Conservation (phyloP, 257 asterid species). For the Lavandula angustifolia region DNA sequence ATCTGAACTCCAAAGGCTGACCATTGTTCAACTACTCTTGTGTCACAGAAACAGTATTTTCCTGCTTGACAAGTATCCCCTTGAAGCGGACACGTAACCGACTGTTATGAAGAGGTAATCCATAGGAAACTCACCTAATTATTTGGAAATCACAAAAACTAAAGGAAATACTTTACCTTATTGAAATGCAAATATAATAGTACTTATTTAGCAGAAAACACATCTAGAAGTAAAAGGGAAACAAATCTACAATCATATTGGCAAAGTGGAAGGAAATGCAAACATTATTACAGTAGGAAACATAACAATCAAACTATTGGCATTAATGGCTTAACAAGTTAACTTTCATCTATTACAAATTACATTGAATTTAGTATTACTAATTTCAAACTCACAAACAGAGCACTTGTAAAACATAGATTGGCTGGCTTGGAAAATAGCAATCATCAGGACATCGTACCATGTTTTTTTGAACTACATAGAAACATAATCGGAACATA, state of each 20-base stretch:
- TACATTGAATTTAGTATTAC: not conserved
- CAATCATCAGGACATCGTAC: slow-evolving; percentile 3
- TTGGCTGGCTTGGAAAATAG: slow-evolving; percentile 4
- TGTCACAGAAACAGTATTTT: slow-evolving; percentile 76
- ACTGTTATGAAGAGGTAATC: slow-evolving; percentile 97
- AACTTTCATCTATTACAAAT: no score
- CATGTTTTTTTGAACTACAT: not conserved
- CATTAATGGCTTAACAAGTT: not conserved
- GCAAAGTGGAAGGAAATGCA: not conserved
- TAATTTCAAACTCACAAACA: slow-evolving; percentile 3
- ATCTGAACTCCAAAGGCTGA: slow-evolving; percentile 90
- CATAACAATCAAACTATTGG: slow-evolving; percentile 9
- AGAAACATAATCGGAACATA: slow-evolving; percentile 1
- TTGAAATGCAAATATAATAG: slow-evolving; percentile 22
- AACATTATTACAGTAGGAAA: not conserved
- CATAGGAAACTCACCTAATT: slow-evolving; percentile 97
- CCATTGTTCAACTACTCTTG: slow-evolving; percentile 63
- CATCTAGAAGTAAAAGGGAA: not conserved
- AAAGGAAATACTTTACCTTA: slow-evolving; percentile 19
- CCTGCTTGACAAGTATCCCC: slow-evolving; percentile 85
- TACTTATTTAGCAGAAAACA: slow-evolving; percentile 12
- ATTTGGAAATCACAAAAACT: slow-evolving; percentile 34
- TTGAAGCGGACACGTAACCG: slow-evolving; percentile 80
- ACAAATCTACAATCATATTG: no score
- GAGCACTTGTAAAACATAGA: slow-evolving; percentile 8